These are phyloP conservation scores for Salvia sclarea DNA, from an alignment of 305 asterid species.

Conservation along the genomic window DNA sequence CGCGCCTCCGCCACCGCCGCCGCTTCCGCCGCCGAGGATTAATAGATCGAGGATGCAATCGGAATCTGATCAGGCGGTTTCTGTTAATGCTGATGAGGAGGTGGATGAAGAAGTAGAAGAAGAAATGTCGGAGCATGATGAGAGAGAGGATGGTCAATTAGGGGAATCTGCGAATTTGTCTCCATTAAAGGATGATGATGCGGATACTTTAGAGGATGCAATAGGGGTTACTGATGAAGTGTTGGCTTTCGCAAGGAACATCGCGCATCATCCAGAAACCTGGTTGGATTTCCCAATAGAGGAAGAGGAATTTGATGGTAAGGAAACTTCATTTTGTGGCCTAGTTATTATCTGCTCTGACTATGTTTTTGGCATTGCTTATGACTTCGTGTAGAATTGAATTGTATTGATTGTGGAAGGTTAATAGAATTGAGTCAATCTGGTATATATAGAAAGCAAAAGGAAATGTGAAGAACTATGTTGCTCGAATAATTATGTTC, in stretches of 20 bases:
- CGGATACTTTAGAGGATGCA: conserved; percentile 47
- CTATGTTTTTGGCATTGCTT: conserved; percentile 10
- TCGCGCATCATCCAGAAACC: conserved; percentile 98
- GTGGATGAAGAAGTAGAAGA: conserved; percentile 40
- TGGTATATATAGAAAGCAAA: not conserved
- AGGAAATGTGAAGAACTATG: not conserved
- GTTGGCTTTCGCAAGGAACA: conserved; percentile 76
- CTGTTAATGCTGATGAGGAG: conserved; percentile 38
- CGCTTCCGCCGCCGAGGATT: conserved; percentile 38
- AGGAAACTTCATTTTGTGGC: conserved; percentile 19
- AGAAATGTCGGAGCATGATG: conserved; percentile 36
- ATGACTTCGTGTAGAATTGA: conserved; percentile 12
- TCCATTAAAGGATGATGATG: conserved; percentile 40
- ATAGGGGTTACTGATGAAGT: conserved; percentile 88
- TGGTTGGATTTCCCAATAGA: conserved; percentile 98
- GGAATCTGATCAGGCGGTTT: conserved; percentile 30
- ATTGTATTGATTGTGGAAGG: conserved; percentile 20
- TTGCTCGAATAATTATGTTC: not conserved
- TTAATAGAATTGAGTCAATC: conserved; percentile 18
- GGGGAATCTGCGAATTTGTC: conserved; percentile 30
- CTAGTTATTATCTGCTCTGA: conserved; percentile 17
- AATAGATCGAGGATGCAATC: conserved; percentile 35
- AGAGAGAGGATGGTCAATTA: conserved; percentile 34
- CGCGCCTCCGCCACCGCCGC: conserved; percentile 68
- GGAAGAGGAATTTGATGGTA: conserved; percentile 85